phyloP scores from a whole-genome alignment of 2,329 filamentous ascomycete species.

The Diaporthe ilicicola region DNA sequence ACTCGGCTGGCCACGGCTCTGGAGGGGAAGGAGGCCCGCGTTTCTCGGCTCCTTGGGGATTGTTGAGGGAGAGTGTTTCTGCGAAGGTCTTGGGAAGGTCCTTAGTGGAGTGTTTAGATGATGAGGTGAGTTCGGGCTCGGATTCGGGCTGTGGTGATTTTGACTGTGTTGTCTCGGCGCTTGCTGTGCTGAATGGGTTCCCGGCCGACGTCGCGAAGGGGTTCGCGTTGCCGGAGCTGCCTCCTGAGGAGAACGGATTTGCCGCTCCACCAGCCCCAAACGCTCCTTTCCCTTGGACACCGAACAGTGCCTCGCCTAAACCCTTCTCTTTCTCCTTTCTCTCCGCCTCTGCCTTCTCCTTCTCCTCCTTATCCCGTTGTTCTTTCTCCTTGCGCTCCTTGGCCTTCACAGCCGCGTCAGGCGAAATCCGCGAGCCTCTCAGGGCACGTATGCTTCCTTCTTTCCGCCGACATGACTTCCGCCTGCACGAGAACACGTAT shows the following conservation, averaged over 20 bases:
- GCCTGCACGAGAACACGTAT: constrained; percentile 85
- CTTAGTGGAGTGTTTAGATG: constrained; percentile 39
- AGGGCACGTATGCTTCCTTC: constrained; percentile 82
- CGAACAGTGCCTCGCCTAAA: constrained; percentile 76
- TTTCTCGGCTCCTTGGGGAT: constrained; percentile 50
- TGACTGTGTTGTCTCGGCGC: constrained; percentile 42
- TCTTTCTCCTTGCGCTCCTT: constrained; percentile 44
- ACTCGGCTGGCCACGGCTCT: constrained; percentile 79
- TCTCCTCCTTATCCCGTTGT: constrained; percentile 44
- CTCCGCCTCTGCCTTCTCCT: constrained; percentile 43
- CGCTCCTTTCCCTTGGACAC: constrained; percentile 57
- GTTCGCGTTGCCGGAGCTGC: constrained; percentile 64
- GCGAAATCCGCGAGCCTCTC: constrained; percentile 70
- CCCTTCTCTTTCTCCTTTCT: constrained; percentile 44
- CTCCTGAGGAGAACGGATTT: constrained; percentile 69
- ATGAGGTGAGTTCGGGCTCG: neutral
- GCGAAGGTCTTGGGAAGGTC: constrained; percentile 71
- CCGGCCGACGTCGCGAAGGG: constrained; percentile 62
- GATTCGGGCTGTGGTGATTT: constrained; percentile 35
- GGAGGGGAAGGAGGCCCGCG: constrained; percentile 51
- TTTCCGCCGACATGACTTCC: constrained; percentile 81
- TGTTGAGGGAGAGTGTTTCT: constrained; percentile 79
- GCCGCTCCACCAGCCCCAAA: constrained; percentile 45
- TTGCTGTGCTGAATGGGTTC: constrained; percentile 51
- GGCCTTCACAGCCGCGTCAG: constrained; percentile 44